Base-by-base conservation (phyloP, 305 asterid genomes). In the Solanum hybrid region DNA sequence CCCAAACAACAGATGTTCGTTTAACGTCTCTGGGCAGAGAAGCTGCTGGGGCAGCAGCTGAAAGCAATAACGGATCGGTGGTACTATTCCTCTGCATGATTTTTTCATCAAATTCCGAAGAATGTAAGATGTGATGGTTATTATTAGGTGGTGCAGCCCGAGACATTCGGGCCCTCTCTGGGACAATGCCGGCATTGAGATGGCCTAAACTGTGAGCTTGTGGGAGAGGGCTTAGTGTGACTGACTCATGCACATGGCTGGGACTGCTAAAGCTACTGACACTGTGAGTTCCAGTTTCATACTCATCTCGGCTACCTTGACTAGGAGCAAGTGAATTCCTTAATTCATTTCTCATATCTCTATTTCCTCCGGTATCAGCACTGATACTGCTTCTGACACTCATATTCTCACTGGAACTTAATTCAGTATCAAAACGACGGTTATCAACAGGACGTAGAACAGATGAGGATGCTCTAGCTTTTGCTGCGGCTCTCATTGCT, bases 381-480 rank as follows among this genome's bases (percentile, higher is more conserved):
- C 99, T 97, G 95, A 95, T 89, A 89, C 99, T 97, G 95, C 99
- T 97, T 89, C 96, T 91, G 31, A 95, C 84, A 77, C 99, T 97
- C 87, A 92, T 91, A 26, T 95, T 96, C 84, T 94, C 99, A 41
- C 99, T 95, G 26, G 99, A 96, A 89, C 98, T 97, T 89, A 97
- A 32, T 89, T 95, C 99, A 10, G 96, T 93, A 90, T 95, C 98
- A 15, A 93, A 92, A 83, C 93, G 98, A 39, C 93, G 95, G 87
- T 91, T 94, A 87, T 96, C 98, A 73, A 97, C 89, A 57, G 99
- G 99, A 29, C 97, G 99, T n/a, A 97, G 37, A 24, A 97, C 98
- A 14, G 99, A 97, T 27, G 99, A 97, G 6, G 99, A 96, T 87
- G 99, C 99, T 92, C 99, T 93, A 89, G 99, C 99, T 93, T 96